These are phyloP conservation scores for Ceratobasidium sp. DNA, from an alignment of 1,284 basidiomycete species.

Conservation along the genomic window DNA sequence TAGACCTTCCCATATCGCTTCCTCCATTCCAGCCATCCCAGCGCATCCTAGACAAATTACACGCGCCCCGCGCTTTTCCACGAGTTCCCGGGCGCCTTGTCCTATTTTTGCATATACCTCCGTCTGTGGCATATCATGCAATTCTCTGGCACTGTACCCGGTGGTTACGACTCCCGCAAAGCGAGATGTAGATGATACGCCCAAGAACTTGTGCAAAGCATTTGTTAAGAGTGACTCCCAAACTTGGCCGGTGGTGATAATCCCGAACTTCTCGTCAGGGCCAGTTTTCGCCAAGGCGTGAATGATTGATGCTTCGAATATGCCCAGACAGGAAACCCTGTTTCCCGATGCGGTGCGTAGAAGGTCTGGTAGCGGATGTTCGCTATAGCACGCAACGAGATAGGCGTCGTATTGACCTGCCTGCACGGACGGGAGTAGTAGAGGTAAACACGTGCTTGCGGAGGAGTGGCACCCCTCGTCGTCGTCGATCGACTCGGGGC, in stretches of 20 bases:
- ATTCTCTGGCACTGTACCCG: constrained; percentile 61
- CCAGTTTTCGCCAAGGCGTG: constrained; percentile 55
- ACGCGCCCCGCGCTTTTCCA: constrained; percentile 56
- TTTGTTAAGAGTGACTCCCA: constrained; percentile 62
- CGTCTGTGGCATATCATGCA: constrained; percentile 58
- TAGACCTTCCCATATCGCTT: constrained; percentile 57
- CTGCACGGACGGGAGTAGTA: constrained; percentile 49
- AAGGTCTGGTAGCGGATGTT: constrained; percentile 63
- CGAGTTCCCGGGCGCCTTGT: constrained; percentile 53
- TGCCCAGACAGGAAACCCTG: constrained; percentile 50
- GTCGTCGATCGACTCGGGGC: constrained; percentile 62
- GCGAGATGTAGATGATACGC: constrained; percentile 51
- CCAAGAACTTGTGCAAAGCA: constrained; percentile 55
- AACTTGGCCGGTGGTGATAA: constrained; percentile 65
- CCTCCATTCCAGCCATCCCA: constrained; percentile 65
- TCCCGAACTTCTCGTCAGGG: constrained; percentile 60
- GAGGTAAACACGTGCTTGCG: constrained; percentile 57
- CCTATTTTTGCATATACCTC: constrained; percentile 59
- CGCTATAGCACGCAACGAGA: constrained; percentile 66
- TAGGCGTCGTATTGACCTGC: constrained; percentile 57
- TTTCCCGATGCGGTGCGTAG: constrained; percentile 56
- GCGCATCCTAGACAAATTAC: constrained; percentile 65
- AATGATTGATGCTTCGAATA: constrained; percentile 64
- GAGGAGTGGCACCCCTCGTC: constrained; percentile 59
- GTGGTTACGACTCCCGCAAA: constrained; percentile 63